phyloP scores from a whole-genome alignment of 2,329 filamentous ascomycete genomes.

The Fonsecaea pedrosoi region DNA sequence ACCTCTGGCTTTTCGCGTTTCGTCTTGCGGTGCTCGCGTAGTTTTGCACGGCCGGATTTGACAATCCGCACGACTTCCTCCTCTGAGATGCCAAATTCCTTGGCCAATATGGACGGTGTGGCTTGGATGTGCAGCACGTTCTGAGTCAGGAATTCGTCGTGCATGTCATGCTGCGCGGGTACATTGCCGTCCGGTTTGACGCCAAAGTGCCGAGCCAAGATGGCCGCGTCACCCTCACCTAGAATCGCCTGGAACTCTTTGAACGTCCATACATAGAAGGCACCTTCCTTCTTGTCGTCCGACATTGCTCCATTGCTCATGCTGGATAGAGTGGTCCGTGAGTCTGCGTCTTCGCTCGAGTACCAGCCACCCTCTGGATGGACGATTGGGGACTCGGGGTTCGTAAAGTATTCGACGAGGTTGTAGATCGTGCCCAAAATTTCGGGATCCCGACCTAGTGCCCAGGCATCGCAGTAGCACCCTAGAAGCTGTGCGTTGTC shows the following conservation, averaged over 20 bases:
- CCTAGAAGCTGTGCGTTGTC: conserved; percentile 87
- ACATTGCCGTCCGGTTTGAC: conserved; percentile 87
- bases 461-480: conserved; percentile 85
- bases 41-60: conserved; percentile 68
- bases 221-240: conserved; percentile 68
- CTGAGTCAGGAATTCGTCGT: conserved; percentile 93
- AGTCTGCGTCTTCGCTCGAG: conserved; percentile 90
- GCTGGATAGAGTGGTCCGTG: conserved; percentile 65
- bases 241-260: conserved; percentile 83
- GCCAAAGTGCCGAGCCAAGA: conserved; percentile 84
- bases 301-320: conserved; percentile 58
- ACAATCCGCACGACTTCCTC: conserved; percentile 73
- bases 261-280: conserved; percentile 92
- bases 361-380: conserved; percentile 76
- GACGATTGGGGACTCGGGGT: conserved; percentile 64
- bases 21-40: conserved; percentile 73
- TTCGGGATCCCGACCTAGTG: conserved; percentile 70
- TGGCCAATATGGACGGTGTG: conserved; percentile 71
- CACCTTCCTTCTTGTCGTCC: conserved; percentile 82
- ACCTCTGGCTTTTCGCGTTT: conserved; percentile 77
- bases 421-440: conserved; percentile 80
- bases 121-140: conserved; percentile 80
- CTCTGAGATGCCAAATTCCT: conserved; percentile 74
- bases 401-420: conserved; percentile 84
- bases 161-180: conserved; percentile 77